A percentile compares a stretch with the other conserved stretches of the same genome.
Conservation (phyloP, 2,329 filamentous ascomycete species). For the Boeremia exigua region DNA sequence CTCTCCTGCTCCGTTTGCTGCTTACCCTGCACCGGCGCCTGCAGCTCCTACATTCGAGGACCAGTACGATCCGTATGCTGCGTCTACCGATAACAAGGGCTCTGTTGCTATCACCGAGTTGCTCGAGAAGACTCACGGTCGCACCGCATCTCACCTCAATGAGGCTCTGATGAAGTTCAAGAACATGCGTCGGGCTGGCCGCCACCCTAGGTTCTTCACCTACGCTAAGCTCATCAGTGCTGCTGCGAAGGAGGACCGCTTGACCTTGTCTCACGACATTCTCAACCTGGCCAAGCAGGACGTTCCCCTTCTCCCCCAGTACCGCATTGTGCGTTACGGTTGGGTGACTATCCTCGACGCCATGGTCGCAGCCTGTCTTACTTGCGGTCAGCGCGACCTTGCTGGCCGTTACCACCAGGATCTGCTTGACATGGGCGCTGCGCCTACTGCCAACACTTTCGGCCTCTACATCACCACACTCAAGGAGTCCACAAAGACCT, state of each 20-base stretch:
- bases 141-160: constrained; percentile 74
- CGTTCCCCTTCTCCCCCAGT: constrained; percentile 82
- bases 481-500: constrained; percentile 96
- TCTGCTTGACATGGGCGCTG: constrained; percentile 84
- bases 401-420: constrained; percentile 92
- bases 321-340: constrained; percentile 86
- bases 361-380: constrained; percentile 92
- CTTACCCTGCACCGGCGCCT: constrained; percentile 57
- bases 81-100: constrained; percentile 90
- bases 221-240: constrained; percentile 94
- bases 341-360: constrained; percentile 97
- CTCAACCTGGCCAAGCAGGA: constrained; percentile 88
- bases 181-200: constrained; percentile 90
- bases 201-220: constrained; percentile 93
- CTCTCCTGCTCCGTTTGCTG: constrained; percentile 59
- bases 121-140: constrained; percentile 79
- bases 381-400: constrained; percentile 76
- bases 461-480: constrained; percentile 99
- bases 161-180: constrained; percentile 84
- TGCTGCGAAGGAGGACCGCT: constrained; percentile 82
- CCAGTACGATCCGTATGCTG: constrained; percentile 86
- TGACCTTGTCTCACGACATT: constrained; percentile 83
- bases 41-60: constrained; percentile 74
- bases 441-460: constrained; percentile 96
- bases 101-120: constrained; percentile 90